Percentiles rank a stretch among this genome's conserved stretches.
These are phyloP conservation scores for Huntiella omanensis DNA, from an alignment of 2,329 filamentous ascomycete species.

Conservation along the genomic window DNA sequence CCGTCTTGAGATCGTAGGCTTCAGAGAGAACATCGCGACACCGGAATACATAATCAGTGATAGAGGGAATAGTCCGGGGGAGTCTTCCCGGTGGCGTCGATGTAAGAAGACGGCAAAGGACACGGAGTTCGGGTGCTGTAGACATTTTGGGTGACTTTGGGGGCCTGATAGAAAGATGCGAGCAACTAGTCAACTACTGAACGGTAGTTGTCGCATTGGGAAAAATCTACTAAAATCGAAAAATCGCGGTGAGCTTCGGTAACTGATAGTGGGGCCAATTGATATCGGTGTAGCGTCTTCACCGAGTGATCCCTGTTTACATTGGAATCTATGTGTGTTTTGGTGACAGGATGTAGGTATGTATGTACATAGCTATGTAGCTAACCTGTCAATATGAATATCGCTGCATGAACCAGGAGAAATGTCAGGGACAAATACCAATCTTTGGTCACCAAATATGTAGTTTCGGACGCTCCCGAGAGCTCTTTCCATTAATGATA, in stretches of 20 bases:
- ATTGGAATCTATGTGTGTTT: too few species aligned
- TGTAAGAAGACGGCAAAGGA: conserved; percentile 50
- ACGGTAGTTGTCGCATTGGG: not conserved
- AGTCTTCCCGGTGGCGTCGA: conserved; percentile 55
- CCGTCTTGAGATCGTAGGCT: conserved; percentile 36
- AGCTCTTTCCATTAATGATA: too few species aligned
- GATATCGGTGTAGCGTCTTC: not conserved
- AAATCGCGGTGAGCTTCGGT: not conserved
- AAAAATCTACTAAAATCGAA: not conserved
- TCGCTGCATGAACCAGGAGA: too few species aligned
- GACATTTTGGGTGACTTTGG: conserved; percentile 16
- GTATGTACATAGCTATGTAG: too few species aligned
- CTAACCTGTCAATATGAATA: too few species aligned
- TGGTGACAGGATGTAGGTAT: too few species aligned
- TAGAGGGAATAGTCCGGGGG: conserved; percentile 50
- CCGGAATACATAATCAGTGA: conserved; percentile 40
- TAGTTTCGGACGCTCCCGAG: too few species aligned
- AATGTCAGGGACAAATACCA: too few species aligned
- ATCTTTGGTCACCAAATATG: too few species aligned
- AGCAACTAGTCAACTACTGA: too few species aligned
- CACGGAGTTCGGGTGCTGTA: conserved; percentile 38
- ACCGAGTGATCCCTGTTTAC: not conserved
- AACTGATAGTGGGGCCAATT: not conserved
- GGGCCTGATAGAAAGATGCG: not conserved
- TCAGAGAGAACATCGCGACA: conserved; percentile 44